phyloP scores from a whole-genome alignment of 805 yeast genomes.

The Blastobotrys parvus region DNA sequence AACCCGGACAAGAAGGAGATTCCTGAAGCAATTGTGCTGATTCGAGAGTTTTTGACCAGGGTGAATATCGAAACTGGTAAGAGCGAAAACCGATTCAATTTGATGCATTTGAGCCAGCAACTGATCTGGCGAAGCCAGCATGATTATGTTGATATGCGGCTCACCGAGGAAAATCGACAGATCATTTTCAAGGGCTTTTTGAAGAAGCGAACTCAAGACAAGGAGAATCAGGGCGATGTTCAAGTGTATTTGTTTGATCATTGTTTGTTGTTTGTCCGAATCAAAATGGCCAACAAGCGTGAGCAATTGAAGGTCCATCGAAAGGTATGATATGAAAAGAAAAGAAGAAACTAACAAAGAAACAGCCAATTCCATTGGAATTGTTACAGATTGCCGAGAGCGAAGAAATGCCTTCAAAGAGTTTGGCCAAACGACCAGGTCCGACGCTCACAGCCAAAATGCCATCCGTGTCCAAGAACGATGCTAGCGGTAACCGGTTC shows the following conservation, averaged over 20 bases:
- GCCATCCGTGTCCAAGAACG: conserved; percentile 20
- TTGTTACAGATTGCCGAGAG: conserved; percentile 43
- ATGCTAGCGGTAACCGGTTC: conserved; percentile 23
- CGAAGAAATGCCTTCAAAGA: conserved; percentile 64
- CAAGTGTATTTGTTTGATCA: conserved; percentile 62
- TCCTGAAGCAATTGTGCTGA: conserved; percentile 62
- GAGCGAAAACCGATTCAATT: conserved; percentile 84
- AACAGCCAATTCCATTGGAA: conserved; percentile 31
- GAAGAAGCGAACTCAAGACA: conserved; percentile 67
- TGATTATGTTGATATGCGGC: conserved; percentile 77
- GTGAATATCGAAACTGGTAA: conserved; percentile 88
- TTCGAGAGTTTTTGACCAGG: conserved; percentile 65
- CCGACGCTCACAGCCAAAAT: conserved; percentile 21
- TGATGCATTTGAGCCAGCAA: conserved; percentile 78
- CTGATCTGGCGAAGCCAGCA: conserved; percentile 64
- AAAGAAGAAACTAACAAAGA: conserved; percentile 29
- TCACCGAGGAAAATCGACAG: conserved; percentile 72
- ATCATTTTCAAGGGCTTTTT: conserved; percentile 72
- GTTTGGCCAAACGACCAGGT: conserved; percentile 24
- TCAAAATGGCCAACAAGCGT: conserved; percentile 78
- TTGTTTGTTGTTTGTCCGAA: conserved; percentile 32
- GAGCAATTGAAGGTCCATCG: conserved; percentile 89
- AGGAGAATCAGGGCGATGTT: conserved; percentile 65
- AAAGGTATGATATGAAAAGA: too few species aligned
- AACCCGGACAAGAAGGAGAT: conserved; percentile 64